Evolutionary conservation across 2,329 filamentous ascomycete genomes (phyloP).

Genomic region (Fusarium sp.): DNA sequence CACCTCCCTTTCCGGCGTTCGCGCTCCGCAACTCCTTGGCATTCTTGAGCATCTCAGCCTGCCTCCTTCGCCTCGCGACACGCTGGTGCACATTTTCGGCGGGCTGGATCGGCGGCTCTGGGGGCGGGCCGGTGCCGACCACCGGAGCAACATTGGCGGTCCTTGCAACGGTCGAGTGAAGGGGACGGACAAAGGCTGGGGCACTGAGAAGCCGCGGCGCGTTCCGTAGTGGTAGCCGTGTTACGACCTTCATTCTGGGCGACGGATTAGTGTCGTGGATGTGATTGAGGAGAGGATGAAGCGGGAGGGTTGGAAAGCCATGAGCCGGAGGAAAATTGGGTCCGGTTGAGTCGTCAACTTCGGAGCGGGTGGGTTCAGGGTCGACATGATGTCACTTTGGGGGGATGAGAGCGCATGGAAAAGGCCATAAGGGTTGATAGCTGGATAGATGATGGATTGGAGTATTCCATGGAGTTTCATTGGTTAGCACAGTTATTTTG

Average conservation of each 20-base stretch:
- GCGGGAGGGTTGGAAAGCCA: conserved; percentile 15
- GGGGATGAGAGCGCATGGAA: conserved; percentile 5
- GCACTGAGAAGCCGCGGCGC: conserved; percentile 41
- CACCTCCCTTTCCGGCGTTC: conserved; percentile 52
- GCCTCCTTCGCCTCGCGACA: conserved; percentile 60
- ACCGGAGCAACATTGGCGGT: conserved; percentile 61
- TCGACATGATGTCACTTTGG: conserved; percentile 38
- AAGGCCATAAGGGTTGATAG: not conserved
- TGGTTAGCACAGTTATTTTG: too few relatives aligned
- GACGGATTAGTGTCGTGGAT: conserved; percentile 14
- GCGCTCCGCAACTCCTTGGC: conserved; percentile 58
- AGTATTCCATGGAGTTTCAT: not conserved
- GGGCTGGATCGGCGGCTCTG: conserved; percentile 60
- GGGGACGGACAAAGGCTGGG: conserved; percentile 37
- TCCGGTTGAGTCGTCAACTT: conserved; percentile 26
- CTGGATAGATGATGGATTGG: not conserved
- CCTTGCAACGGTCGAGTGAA: conserved; percentile 48
- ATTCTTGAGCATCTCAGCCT: conserved; percentile 64
- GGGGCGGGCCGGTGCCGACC: conserved; percentile 67
- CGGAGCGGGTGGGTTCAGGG: conserved; percentile 27
- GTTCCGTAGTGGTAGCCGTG: conserved; percentile 52
- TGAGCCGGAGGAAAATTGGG: conserved; percentile 37
- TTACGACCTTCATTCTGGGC: conserved; percentile 53
- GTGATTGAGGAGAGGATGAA: conserved; percentile 16
- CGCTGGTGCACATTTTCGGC: conserved; percentile 54